Evolutionary conservation across 73 alveolate species (phyloP).

Genomic region (Durusdinium trenchii): DNA sequence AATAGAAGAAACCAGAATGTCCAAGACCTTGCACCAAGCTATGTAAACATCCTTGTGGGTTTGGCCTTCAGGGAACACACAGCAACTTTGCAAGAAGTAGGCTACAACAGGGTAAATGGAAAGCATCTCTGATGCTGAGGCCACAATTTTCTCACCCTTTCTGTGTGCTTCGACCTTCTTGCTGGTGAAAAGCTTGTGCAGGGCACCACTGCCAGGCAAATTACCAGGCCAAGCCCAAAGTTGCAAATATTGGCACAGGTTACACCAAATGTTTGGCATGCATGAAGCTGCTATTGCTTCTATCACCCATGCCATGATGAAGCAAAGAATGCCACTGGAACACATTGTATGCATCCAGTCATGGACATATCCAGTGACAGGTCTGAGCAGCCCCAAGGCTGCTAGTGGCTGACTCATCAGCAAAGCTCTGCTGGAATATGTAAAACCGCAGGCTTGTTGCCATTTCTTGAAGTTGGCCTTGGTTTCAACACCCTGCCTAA

Average conservation of each 20-base stretch:
- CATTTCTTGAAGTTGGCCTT: neutral
- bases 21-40: neutral
- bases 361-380: neutral
- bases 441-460: conserved; percentile 2
- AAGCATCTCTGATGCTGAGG: neutral
- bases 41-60: neutral
- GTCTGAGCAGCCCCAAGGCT: neutral
- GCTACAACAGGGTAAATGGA: neutral
- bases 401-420: neutral
- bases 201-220: neutral
- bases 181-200: neutral
- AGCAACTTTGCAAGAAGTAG: neutral
- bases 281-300: neutral
- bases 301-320: neutral
- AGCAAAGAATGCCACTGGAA: neutral
- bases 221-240: neutral
- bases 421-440: neutral
- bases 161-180: neutral
- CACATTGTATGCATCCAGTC: conserved; percentile 37
- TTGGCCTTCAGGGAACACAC: neutral
- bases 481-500: neutral
- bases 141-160: neutral
- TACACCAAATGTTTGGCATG: neutral
- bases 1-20: neutral
- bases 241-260: neutral